Percentiles rank a stretch among this genome's conserved stretches.
Evolutionary conservation across 202 grass and related monocot species (phyloP).

Genomic region (Dendrocalamus latiflorus): DNA sequence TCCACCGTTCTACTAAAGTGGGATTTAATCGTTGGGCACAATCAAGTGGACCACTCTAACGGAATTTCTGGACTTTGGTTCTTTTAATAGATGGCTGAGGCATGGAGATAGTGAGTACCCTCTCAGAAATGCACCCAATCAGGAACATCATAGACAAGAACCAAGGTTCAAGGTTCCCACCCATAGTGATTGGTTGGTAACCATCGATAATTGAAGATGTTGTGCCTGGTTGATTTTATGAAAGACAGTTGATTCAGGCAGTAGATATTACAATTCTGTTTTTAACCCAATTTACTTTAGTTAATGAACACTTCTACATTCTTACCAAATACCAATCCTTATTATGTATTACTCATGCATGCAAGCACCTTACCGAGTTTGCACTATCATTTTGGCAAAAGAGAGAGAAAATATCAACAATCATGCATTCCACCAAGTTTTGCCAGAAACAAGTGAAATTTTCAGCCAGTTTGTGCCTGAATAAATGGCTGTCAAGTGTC

Average conservation of each 20-base stretch:
- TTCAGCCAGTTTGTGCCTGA: not conserved
- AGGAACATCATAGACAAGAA: conserved; percentile 4
- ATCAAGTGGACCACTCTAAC: conserved; percentile 34
- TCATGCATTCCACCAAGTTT: not conserved
- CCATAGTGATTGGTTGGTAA: not conserved
- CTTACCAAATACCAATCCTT: not conserved
- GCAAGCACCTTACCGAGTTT: not conserved
- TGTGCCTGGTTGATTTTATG: conserved; percentile 1
- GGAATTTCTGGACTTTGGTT: conserved; percentile 20
- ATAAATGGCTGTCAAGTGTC: not conserved
- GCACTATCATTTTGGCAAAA: not conserved
- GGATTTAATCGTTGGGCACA: conserved; percentile 37
- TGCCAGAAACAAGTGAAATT: not conserved
- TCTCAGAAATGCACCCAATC: conserved; percentile 48
- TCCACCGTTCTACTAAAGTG: conserved; percentile 45
- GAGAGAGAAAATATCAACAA: not conserved
- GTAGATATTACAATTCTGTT: not conserved
- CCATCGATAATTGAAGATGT: not conserved
- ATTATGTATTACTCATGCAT: not conserved
- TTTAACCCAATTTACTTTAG: not conserved
- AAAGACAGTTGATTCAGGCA: not conserved
- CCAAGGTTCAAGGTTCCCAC: not conserved
- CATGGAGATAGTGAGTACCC: conserved; percentile 37
- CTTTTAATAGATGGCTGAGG: conserved; percentile 38
- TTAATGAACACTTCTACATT: not conserved